Evolutionary conservation across 2,329 filamentous ascomycete species (phyloP).

Genomic region (Paracorniculantispora psalliotae): DNA sequence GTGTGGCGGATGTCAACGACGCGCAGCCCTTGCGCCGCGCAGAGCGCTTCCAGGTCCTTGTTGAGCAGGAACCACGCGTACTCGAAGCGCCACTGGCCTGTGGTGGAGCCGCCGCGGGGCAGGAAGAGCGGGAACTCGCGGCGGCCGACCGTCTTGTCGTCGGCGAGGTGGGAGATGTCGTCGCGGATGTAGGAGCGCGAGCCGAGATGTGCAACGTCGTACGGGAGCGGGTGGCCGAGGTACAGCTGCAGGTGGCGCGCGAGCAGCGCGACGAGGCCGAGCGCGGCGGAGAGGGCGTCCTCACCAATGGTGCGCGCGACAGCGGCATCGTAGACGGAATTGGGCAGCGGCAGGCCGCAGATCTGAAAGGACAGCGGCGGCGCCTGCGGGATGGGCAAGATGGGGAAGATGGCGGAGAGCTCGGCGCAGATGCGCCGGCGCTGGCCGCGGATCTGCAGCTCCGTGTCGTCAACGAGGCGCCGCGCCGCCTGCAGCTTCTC

Average conservation of each 20-base stretch:
- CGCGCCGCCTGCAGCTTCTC: conserved; percentile 54
- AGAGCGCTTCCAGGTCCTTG: conserved; percentile 78
- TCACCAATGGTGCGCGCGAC: conserved; percentile 49
- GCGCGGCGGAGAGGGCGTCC: conserved; percentile 70
- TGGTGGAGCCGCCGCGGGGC: conserved; percentile 53
- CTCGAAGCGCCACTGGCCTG: conserved; percentile 84
- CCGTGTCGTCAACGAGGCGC: conserved; percentile 49
- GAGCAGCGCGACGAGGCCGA: conserved; percentile 75
- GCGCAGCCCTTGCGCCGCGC: conserved; percentile 62
- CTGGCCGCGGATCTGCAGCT: conserved; percentile 73
- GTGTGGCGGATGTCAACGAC: conserved; percentile 90
- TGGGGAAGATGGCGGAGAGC: conserved; percentile 72
- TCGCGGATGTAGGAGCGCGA: conserved; percentile 75
- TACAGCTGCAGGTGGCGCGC: conserved; percentile 77
- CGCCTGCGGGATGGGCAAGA: conserved; percentile 55
- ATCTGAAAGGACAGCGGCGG: conserved; percentile 78
- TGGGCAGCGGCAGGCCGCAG: conserved; percentile 70
- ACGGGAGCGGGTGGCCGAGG: conserved; percentile 71
- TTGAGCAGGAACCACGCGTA: conserved; percentile 96
- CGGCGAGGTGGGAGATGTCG: conserved; percentile 55
- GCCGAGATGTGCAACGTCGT: conserved; percentile 66
- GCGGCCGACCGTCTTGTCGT: conserved; percentile 34
- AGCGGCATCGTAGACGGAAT: conserved; percentile 63
- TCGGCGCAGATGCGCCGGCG: conserved; percentile 84
- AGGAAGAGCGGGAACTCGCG: conserved; percentile 77